phyloP scores from a whole-genome alignment of 768 basidiomycete genomes.

The Royoungia palumana region DNA sequence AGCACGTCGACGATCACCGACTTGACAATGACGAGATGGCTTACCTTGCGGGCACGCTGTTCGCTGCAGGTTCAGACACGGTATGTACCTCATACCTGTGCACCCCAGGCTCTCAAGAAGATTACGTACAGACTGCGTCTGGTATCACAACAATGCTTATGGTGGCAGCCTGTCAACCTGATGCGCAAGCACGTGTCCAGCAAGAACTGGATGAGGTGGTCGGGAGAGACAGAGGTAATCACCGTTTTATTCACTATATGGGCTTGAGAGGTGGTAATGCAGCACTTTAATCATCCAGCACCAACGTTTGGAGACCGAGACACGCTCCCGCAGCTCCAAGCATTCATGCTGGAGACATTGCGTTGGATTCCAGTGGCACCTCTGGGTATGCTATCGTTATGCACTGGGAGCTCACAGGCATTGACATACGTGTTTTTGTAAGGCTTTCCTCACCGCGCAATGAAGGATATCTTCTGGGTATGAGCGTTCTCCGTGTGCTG shows the following conservation, averaged over 20 bases:
- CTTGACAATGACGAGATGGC: conserved; percentile 51
- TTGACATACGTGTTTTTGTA: no score
- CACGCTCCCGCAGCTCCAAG: no score
- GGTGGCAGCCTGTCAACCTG: conserved; percentile 49
- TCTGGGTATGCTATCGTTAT: no score
- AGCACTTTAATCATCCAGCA: conserved; percentile 12
- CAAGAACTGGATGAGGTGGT: conserved; percentile 49
- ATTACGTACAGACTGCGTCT: conserved; percentile 40
- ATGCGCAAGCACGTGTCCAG: conserved; percentile 46
- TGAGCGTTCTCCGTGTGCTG: not conserved
- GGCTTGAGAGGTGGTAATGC: not conserved
- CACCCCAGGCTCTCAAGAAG: not conserved
- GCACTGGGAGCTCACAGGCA: no score
- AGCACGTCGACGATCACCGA: conserved; percentile 44
- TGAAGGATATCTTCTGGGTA: no score
- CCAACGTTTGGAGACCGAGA: conserved; percentile 32
- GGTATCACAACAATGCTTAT: conserved; percentile 48
- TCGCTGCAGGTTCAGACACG: conserved; percentile 59
- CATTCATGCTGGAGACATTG: no score
- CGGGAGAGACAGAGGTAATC: conserved; percentile 32
- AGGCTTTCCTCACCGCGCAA: no score
- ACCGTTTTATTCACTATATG: no score
- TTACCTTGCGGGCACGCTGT: conserved; percentile 57
- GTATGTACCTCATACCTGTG: conserved; percentile 11
- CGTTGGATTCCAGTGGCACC: no score